phyloP scores from a whole-genome alignment of 176 grass and related monocot genomes.

The Oryza punctata region DNA sequence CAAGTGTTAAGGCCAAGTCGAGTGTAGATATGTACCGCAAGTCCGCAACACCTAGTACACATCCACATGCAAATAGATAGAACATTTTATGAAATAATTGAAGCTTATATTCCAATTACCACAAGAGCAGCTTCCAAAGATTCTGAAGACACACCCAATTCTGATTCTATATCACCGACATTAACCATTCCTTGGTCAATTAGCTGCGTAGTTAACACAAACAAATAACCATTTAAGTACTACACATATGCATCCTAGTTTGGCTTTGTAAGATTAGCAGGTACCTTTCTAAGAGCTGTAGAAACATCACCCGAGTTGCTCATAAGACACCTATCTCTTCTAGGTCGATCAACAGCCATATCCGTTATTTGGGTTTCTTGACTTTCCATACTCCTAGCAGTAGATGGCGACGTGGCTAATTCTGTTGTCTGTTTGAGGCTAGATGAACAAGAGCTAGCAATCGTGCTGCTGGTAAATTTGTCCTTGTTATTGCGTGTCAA shows the following conservation, averaged over 20 bases:
- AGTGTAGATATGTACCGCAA: not conserved
- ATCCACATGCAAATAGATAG: not conserved
- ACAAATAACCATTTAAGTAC: conserved; percentile 41
- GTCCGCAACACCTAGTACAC: not conserved
- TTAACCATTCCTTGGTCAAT: conserved; percentile 76
- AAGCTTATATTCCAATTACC: conserved; percentile 48
- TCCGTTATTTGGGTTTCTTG: conserved; percentile 45
- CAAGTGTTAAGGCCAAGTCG: not conserved
- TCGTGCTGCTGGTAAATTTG: conserved; percentile 40
- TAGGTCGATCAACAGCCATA: conserved; percentile 45
- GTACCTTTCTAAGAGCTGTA: conserved; percentile 77
- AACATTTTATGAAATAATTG: conserved; percentile 19
- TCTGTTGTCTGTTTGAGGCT: conserved; percentile 54
- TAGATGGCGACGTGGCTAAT: conserved; percentile 28
- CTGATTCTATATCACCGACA: conserved; percentile 72
- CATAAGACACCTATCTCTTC: conserved; percentile 41
- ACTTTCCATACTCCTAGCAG: conserved; percentile 33
- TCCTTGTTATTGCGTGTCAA: conserved; percentile 77
- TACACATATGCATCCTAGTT: not conserved
- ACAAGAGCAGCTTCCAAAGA: conserved; percentile 72
- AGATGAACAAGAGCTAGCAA: conserved; percentile 39
- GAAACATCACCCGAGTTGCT: conserved; percentile 60
- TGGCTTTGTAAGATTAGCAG: conserved; percentile 23
- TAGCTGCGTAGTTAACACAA: conserved; percentile 51
- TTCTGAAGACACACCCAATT: conserved; percentile 65